Base-by-base conservation (phyloP, 139 green algal genomes). In the Closterium sp. region DNA sequence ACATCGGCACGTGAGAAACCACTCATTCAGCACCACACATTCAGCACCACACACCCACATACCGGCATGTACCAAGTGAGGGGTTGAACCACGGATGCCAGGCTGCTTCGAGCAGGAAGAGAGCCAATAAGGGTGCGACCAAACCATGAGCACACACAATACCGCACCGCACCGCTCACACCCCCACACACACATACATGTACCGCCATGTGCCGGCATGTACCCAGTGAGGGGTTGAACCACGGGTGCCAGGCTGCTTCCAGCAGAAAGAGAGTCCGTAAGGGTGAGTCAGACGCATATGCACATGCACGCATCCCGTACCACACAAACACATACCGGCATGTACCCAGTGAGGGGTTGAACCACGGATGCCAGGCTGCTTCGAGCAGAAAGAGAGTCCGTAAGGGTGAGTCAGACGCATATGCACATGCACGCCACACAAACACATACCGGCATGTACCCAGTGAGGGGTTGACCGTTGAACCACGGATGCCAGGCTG, bases 41-140 rank as follows among this genome's bases (percentile, higher is more conserved):
- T 6, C 36, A 55, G 5, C 36, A 4, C 4, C 36, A 55, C 36
- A 84, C 36, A 55, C 36, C 36, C 36, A 66, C 38, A 1, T 10
- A 66, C 38, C 95, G 94, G 90, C 95, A 97, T 89, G 90, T 93
- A 25, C 93, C 96, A 34, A 94, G 86, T 2, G 90, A 89, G 33
- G 95, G 95, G 90, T 96, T 95, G 91, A 99, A 99, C 81, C 89
- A 93, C n/a, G 95, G 95, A 88, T 97, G 96, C 96, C 96, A 98
- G 0, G 95, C 96, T 87, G 94, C 94, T 94, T 99, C 97, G 31
- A 99, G 90, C 4, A 95, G 94, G 85, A 97, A 99, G 38, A 66
- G 38, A 8, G 36, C 4, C 36, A 55, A 55, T 12, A 6, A 6
- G 36, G 6, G n/a, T n/a, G n/a, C n/a, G n/a, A n/a, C 87, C 99